phyloP scores from a whole-genome alignment of 2,329 filamentous ascomycete genomes.

The Harringtonia lauricola region DNA sequence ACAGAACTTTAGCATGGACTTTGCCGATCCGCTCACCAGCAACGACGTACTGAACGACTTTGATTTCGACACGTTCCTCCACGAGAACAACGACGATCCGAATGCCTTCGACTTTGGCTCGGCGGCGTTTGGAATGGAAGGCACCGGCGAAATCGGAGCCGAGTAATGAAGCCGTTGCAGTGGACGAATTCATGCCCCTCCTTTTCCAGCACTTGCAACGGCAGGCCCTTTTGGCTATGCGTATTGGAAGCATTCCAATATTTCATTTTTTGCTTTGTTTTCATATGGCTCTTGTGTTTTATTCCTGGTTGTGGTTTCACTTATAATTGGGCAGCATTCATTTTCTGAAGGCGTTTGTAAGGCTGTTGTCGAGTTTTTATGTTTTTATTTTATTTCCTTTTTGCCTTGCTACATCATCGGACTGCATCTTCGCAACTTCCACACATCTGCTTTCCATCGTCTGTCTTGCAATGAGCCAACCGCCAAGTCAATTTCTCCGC shows the following conservation, averaged over 20 bases:
- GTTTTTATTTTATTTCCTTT: neutral
- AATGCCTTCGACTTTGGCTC: slow-evolving; percentile 43
- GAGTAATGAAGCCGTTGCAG: slow-evolving; percentile 5
- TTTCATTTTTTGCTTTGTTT: neutral
- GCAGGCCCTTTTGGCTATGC: neutral
- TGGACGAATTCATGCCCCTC: too few species aligned
- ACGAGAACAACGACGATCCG: slow-evolving; percentile 39
- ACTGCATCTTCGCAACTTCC: too few species aligned
- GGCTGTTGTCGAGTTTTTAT: neutral
- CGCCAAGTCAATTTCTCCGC: too few species aligned
- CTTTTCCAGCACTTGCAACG: too few species aligned
- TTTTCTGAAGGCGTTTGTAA: neutral
- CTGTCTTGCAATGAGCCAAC: too few species aligned
- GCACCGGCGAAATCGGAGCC: slow-evolving; percentile 34
- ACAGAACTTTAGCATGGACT: slow-evolving; percentile 40
- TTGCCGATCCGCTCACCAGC: slow-evolving; percentile 41
- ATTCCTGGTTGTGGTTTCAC: neutral
- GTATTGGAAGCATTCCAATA: neutral
- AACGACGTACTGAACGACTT: slow-evolving; percentile 54
- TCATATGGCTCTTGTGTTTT: neutral
- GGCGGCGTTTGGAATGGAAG: slow-evolving; percentile 42
- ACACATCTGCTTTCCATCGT: neutral
- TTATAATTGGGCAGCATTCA: slow-evolving; percentile 1
- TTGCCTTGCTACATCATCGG: neutral
- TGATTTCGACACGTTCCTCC: slow-evolving; percentile 58